Conservation (phyloP, 768 basidiomycete genomes). For the Saitozyma sp. region DNA sequence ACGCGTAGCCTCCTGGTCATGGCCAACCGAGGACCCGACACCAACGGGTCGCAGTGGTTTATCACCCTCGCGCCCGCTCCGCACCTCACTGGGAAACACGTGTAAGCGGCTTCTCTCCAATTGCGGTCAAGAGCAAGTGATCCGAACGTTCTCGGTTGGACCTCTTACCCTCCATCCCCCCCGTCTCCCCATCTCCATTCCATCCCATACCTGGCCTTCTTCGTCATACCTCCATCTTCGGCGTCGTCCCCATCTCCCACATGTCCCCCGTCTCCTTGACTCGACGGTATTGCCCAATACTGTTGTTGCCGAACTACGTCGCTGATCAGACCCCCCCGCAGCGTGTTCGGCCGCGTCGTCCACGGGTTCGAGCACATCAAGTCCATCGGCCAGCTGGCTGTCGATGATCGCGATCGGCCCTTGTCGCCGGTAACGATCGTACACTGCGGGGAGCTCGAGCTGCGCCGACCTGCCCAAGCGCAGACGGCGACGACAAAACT, state of each 20-base stretch:
- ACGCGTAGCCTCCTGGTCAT: constrained; percentile 71
- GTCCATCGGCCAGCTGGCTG: constrained; percentile 64
- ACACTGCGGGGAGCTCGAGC: constrained; percentile 82
- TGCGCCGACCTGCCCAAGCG: constrained; percentile 55
- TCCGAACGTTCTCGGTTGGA: too few species aligned
- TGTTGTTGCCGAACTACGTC: not conserved
- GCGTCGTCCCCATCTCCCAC: not conserved
- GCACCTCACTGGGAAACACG: constrained; percentile 51
- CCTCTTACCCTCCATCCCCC: too few species aligned
- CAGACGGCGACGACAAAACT: constrained; percentile 10
- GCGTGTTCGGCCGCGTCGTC: constrained; percentile 50
- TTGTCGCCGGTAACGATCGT: constrained; percentile 65
- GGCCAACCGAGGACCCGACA: constrained; percentile 74
- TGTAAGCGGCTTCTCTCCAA: constrained; percentile 27
- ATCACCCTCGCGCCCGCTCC: constrained; percentile 74
- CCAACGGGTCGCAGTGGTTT: constrained; percentile 86
- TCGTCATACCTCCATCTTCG: not conserved
- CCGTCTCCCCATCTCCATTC: too few species aligned
- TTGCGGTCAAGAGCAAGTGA: not conserved
- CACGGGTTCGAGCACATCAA: constrained; percentile 58
- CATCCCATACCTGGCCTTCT: not conserved
- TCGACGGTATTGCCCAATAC: not conserved
- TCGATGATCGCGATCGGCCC: constrained; percentile 76
- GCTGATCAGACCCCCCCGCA: constrained; percentile 5
- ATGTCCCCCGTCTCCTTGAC: not conserved